phyloP scores from a whole-genome alignment of 192 early-diverging fungal genomes.

The Endogone sp. region DNA sequence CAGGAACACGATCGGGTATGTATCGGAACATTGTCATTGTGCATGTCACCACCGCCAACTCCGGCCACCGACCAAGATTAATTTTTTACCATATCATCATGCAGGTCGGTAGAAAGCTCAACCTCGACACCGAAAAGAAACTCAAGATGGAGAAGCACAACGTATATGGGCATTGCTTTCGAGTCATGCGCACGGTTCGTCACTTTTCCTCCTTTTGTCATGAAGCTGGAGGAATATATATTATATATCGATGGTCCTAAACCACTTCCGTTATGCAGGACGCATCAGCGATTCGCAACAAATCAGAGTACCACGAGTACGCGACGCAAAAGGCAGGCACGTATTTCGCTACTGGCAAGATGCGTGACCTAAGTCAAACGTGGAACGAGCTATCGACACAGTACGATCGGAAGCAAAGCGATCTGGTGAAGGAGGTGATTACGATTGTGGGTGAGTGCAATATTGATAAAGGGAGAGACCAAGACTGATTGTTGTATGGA shows the following conservation, averaged over 20 bases:
- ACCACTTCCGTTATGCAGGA: conserved; percentile 54
- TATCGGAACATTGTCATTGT: not conserved
- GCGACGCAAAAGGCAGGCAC: conserved; percentile 87
- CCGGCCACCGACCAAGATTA: not conserved
- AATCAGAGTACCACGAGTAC: conserved; percentile 76
- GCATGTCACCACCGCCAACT: not conserved
- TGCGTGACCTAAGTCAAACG: conserved; percentile 60
- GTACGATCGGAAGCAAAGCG: conserved; percentile 68
- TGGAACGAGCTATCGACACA: conserved; percentile 53
- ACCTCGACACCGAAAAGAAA: conserved; percentile 79
- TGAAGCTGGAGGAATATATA: not conserved
- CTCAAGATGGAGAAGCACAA: conserved; percentile 86
- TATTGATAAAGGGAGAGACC: not conserved
- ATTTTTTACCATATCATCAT: too few species aligned
- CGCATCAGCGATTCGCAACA: conserved; percentile 62
- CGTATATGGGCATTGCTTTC: conserved; percentile 81
- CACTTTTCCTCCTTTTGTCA: conserved; percentile 25
- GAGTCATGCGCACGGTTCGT: conserved; percentile 56
- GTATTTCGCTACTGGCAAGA: conserved; percentile 73
- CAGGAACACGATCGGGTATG: conserved; percentile 56
- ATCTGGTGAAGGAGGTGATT: conserved; percentile 85
- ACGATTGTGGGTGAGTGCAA: conserved; percentile 60
- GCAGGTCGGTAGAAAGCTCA: conserved; percentile 60
- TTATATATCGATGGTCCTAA: conserved; percentile 7
- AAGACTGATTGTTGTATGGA: not conserved